A percentile compares a stretch with the other conserved stretches of the same genome.
phyloP scores from a whole-genome alignment of 1,284 basidiomycete species.

The Crucibulum parvulum region DNA sequence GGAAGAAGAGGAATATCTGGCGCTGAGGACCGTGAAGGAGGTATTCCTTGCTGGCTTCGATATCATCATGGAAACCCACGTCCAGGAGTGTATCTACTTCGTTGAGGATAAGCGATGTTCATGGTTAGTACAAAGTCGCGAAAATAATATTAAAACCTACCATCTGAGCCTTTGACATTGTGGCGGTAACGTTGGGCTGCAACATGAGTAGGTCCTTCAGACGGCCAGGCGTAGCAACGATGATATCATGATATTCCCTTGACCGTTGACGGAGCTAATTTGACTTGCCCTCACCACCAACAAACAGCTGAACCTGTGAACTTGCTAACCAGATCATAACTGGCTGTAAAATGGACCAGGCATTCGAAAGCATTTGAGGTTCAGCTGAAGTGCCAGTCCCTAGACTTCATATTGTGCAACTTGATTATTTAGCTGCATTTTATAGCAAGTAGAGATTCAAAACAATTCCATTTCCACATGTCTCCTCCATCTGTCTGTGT shows the following conservation, averaged over 20 bases:
- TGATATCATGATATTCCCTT: conserved; percentile 77
- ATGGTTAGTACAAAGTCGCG: conserved; percentile 7
- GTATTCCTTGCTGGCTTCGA: conserved; percentile 76
- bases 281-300: conserved; percentile 80
- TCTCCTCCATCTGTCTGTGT: too few species aligned
- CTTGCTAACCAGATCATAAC: conserved; percentile 28
- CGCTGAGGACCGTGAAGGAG: conserved; percentile 76
- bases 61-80: conserved; percentile 95
- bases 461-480: too few species aligned
- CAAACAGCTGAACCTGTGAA: conserved; percentile 79
- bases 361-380: too few species aligned
- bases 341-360: too few species aligned
- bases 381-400: too few species aligned
- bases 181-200: conserved; percentile 62
- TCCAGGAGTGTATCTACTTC: conserved; percentile 97
- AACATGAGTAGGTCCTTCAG: conserved; percentile 80
- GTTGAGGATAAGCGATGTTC: conserved; percentile 83
- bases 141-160: conserved; percentile 43
- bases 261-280: conserved; percentile 76
- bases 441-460: too few species aligned
- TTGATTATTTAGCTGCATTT: too few species aligned
- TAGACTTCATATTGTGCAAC: too few species aligned
- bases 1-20: conserved; percentile 94
- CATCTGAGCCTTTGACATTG: conserved; percentile 63
- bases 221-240: conserved; percentile 94